Evolutionary conservation across 1,284 basidiomycete species (phyloP), one percentile per base, ranked within the genome.

Genomic region (Lentinula novae-zelandiae): DNA sequence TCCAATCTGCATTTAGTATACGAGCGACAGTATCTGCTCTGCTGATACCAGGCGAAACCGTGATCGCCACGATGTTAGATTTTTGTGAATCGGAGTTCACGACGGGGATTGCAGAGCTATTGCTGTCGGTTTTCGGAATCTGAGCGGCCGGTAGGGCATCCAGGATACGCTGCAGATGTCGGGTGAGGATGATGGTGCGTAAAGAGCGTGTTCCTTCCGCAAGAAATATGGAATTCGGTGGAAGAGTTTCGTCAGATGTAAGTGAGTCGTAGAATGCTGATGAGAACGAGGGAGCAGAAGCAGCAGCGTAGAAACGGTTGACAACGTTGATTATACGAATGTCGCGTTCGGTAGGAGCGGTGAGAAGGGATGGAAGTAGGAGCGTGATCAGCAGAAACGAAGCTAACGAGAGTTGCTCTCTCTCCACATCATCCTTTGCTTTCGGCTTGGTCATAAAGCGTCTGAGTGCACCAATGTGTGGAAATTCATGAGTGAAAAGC

Each of bases 271-370:
- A 65, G 17, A 71, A 63, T 62, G 69, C 58, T 57, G 69, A 69
- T 34, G 71, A 27, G 4, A 27, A 27, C 3, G 27, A 27, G 27
- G 27, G 27, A 27, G 27, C 27, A 27, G 27, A 27, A 27, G 27
- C 27, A 3, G 27, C 27, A 4, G 27, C 27, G 27, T 27, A 27
- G 27, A 27, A 27, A 27, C 27, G 27, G 27, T 27, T 27, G 27
- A 27, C 27, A 27, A 27, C 27, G 62, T 85, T 85, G 67, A 95
- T 76, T 64, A 95, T 82, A 17, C 93, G 86, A 56, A 96, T 93
- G 66, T 93, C 91, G 49, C 93, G 82, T 70, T 95, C 92, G 5
- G 82, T 77, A 0, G 92, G 93, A 1, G 90, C 88, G 36, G 90
- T 85, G 13, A 95, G 82, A 2, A 95, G 76, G 34, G 82, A 78